Conservation (phyloP, 768 basidiomycete species). For the Pisolithus microcarpus region DNA sequence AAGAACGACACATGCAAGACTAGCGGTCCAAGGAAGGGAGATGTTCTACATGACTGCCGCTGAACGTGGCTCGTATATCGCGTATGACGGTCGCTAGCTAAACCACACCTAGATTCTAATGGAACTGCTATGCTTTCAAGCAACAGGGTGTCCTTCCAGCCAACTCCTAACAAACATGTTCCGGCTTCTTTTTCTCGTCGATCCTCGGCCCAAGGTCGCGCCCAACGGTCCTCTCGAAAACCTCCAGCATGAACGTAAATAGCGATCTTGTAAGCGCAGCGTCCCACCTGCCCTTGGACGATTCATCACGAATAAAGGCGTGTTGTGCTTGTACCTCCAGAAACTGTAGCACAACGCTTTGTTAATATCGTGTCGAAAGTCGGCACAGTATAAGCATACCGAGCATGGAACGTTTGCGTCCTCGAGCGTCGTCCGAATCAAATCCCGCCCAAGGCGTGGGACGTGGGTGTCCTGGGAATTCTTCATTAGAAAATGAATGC, state of each 20-base stretch:
- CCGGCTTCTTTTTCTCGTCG: conserved; percentile 39
- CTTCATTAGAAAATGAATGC: neutral
- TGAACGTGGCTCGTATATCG: neutral
- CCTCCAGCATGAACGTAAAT: conserved; percentile 85
- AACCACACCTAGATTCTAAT: neutral
- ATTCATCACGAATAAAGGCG: conserved; percentile 90
- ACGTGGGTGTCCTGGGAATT: conserved; percentile 79
- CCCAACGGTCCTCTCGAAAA: conserved; percentile 83
- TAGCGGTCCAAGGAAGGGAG: too few relatives aligned
- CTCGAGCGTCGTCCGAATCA: conserved; percentile 78
- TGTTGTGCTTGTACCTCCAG: conserved; percentile 96
- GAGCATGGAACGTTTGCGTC: conserved; percentile 67
- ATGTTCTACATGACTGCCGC: too few relatives aligned
- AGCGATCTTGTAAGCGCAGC: conserved; percentile 78
- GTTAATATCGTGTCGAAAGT: conserved; percentile 6
- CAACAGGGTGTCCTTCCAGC: too few relatives aligned
- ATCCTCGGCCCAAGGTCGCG: conserved; percentile 74
- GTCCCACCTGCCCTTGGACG: conserved; percentile 93
- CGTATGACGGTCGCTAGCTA: neutral
- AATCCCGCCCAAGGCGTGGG: conserved; percentile 75
- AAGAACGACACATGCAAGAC: too few relatives aligned
- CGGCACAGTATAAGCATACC: conserved; percentile 37
- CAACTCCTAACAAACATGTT: conserved; percentile 60
- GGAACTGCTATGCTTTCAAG: too few relatives aligned
- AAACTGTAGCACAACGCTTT: conserved; percentile 43